phyloP scores from a whole-genome alignment of 495 filamentous ascomycete species.

The Mytilinidion resinicola region DNA sequence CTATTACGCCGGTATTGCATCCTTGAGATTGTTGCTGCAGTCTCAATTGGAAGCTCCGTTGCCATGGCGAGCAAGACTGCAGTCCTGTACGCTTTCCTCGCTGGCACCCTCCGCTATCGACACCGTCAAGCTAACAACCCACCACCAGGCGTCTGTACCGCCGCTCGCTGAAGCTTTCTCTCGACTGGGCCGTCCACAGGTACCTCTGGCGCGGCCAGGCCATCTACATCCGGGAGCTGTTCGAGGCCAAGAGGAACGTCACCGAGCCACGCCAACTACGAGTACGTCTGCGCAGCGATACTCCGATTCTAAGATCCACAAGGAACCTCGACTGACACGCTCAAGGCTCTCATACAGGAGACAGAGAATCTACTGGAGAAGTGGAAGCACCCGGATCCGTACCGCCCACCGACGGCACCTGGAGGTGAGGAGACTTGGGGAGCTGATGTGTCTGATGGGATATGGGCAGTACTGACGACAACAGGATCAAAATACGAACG shows the following conservation, averaged over 20 bases:
- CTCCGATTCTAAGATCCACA: too few species aligned
- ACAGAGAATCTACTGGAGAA: slow-evolving; percentile 81
- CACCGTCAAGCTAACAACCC: slow-evolving; percentile 11
- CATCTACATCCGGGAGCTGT: slow-evolving; percentile 88
- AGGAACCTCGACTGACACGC: slow-evolving; percentile 4
- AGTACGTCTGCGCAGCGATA: slow-evolving; percentile 45
- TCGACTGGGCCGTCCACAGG: slow-evolving; percentile 91
- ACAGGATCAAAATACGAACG: slow-evolving; percentile 93
- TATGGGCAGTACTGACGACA: neutral
- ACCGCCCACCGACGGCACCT: slow-evolving; percentile 77
- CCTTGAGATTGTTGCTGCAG: slow-evolving; percentile 9
- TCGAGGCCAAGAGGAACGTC: slow-evolving; percentile 86
- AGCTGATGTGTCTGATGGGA: neutral
- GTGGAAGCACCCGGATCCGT: slow-evolving; percentile 98
- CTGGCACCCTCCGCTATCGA: neutral
- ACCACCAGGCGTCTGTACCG: slow-evolving; percentile 80
- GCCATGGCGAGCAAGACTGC: slow-evolving; percentile 8
- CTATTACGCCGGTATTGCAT: too few species aligned
- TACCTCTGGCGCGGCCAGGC: slow-evolving; percentile 91
- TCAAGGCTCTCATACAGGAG: slow-evolving; percentile 70
- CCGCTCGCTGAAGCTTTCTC: slow-evolving; percentile 81
- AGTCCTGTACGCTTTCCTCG: neutral
- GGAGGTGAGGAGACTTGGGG: slow-evolving; percentile 62
- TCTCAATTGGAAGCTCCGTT: neutral
- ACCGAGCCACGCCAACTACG: slow-evolving; percentile 81